phyloP scores from a whole-genome alignment of 2,329 filamentous ascomycete species.

The Colletotrichum paranaense region DNA sequence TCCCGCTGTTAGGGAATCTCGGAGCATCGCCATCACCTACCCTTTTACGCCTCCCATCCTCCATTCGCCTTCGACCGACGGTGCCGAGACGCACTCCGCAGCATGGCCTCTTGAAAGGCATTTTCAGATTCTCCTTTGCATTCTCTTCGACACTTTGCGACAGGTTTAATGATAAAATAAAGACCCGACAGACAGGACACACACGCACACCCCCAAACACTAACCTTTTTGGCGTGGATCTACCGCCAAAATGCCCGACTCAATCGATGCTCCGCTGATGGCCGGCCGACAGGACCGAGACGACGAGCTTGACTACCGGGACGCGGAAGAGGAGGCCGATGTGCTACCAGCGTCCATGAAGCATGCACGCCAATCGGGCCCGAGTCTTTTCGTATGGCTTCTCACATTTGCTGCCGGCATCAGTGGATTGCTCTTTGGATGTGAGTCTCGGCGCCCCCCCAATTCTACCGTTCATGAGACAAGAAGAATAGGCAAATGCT shows the following conservation, averaged over 20 bases:
- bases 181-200: background rate
- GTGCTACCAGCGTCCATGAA: conserved; percentile 34
- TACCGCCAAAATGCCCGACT: conserved; percentile 29
- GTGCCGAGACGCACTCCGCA: conserved; percentile 19
- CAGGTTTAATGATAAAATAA: background rate
- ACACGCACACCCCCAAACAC: background rate
- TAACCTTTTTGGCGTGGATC: background rate
- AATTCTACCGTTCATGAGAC: background rate
- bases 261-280: conserved; percentile 34
- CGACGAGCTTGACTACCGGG: conserved; percentile 38
- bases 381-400: conserved; percentile 67
- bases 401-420: conserved; percentile 74
- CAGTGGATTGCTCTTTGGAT: conserved; percentile 76
- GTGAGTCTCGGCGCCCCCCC: conserved; percentile 52
- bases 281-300: conserved; percentile 42
- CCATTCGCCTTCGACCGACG: conserved; percentile 18
- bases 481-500: background rate
- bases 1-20: conserved; percentile 10
- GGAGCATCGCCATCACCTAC: background rate
- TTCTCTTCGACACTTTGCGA: background rate
- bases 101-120: conserved; percentile 31
- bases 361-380: conserved; percentile 37
- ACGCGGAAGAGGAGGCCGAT: conserved; percentile 42
- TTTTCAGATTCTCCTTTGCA: background rate
- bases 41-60: too few relatives aligned